Conservation (phyloP, 306 rosid genomes). For the Albizia julibrissin region DNA sequence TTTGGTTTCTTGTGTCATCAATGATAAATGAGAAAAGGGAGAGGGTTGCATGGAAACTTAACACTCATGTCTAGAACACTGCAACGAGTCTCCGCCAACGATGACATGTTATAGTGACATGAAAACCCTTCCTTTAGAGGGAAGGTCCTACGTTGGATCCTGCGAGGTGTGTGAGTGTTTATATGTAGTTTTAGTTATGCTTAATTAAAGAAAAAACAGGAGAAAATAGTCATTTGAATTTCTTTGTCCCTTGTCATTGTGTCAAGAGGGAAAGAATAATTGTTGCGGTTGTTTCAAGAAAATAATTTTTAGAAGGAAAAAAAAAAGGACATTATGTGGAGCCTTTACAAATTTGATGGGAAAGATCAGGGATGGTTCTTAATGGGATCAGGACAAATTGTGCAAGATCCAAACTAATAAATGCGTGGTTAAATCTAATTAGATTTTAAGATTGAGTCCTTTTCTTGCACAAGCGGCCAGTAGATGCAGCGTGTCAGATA, state of each 20-base stretch:
- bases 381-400: not conserved
- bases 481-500: not conserved
- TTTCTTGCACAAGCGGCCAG: not conserved
- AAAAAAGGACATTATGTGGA: not conserved
- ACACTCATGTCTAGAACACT: not conserved
- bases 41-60: not conserved
- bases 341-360: not conserved
- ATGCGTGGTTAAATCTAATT: not conserved
- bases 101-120: not conserved
- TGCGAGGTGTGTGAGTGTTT: not conserved
- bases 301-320: not conserved
- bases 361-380: not conserved
- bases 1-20: no score
- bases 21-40: not conserved
- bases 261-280: not conserved
- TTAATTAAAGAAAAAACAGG: no score
- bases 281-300: not conserved
- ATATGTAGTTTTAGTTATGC: not conserved
- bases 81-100: not conserved
- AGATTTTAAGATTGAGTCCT: not conserved
- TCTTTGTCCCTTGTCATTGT: not conserved
- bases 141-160: not conserved
- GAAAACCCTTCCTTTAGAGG: not conserved
- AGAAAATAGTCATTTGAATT: not conserved
- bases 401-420: not conserved